Conservation (phyloP, 2,329 filamentous ascomycete species). For the Fusarium abutilonis region DNA sequence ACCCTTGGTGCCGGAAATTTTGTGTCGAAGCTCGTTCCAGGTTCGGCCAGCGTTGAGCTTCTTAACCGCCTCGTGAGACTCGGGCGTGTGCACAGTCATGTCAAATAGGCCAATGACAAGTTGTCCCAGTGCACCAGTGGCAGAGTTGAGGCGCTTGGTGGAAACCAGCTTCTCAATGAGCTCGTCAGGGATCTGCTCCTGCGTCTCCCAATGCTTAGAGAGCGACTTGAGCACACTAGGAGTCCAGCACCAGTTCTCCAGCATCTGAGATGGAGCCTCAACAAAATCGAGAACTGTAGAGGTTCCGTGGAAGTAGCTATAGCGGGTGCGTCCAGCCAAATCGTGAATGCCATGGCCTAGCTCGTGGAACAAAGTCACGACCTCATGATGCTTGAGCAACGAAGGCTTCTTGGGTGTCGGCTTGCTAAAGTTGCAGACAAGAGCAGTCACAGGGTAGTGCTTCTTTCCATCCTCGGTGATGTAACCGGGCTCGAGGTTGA, state of each 20-base stretch:
- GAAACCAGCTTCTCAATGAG: conserved; percentile 78
- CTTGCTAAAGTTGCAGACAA: conserved; percentile 89
- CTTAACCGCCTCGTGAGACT: conserved; percentile 74
- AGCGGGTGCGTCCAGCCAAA: conserved; percentile 69
- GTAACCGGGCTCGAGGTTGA: conserved; percentile 80
- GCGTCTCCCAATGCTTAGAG: conserved; percentile 77
- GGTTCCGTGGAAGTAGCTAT: conserved; percentile 74
- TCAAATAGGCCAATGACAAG: conserved; percentile 85
- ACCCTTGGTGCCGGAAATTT: conserved; percentile 79
- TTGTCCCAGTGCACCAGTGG: conserved; percentile 80
- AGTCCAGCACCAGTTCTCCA: conserved; percentile 81
- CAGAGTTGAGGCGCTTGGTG: conserved; percentile 84
- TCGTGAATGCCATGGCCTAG: conserved; percentile 78
- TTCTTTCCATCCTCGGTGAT: conserved; percentile 72
- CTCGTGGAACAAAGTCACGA: conserved; percentile 84
- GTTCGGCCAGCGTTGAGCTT: conserved; percentile 70
- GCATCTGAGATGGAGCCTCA: conserved; percentile 77
- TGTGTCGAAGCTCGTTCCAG: conserved; percentile 77
- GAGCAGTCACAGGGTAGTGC: conserved; percentile 78
- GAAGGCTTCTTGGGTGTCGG: conserved; percentile 79
- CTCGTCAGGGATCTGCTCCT: conserved; percentile 76
- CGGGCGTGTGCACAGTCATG: conserved; percentile 80
- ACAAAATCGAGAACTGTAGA: conserved; percentile 74
- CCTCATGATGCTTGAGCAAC: conserved; percentile 83
- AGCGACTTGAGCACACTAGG: conserved; percentile 71